Conservation (phyloP, 2,329 filamentous ascomycete species). For the Aspergillus terreus region DNA sequence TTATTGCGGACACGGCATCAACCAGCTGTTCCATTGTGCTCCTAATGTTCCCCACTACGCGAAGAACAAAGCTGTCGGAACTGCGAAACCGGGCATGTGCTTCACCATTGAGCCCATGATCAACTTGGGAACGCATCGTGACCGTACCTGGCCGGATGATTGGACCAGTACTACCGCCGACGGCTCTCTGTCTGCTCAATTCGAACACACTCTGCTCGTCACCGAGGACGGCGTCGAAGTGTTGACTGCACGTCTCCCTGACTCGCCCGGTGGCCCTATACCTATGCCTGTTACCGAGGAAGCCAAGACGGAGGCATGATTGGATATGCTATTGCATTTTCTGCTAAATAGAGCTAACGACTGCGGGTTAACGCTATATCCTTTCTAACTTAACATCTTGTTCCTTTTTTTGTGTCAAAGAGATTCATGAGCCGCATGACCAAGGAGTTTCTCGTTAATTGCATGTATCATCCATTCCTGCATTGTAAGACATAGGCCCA, state of each 20-base stretch:
- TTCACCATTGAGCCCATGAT: conserved; percentile 99
- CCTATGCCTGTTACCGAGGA: conserved; percentile 48
- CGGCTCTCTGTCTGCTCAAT: conserved; percentile 86
- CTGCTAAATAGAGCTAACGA: no score
- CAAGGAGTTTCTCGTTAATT: not conserved
- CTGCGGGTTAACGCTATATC: not conserved
- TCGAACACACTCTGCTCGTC: conserved; percentile 83
- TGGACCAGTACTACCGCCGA: conserved; percentile 96
- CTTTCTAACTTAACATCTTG: not conserved
- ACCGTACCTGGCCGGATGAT: conserved; percentile 97
- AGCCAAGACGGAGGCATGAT: conserved; percentile 20
- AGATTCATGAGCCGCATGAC: not conserved
- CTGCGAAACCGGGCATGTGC: conserved; percentile 93
- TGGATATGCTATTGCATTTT: not conserved
- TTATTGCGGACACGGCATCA: conserved; percentile 95
- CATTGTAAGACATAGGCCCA: not conserved
- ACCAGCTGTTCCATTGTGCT: conserved; percentile 86
- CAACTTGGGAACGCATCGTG: conserved; percentile 80
- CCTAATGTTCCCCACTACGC: conserved; percentile 96
- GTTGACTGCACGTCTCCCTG: conserved; percentile 66
- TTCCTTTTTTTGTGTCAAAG: not conserved
- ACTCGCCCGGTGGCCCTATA: conserved; percentile 72
- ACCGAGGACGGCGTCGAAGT: conserved; percentile 80
- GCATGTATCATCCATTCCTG: no score
- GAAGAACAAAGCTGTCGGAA: conserved; percentile 95